These are phyloP conservation scores for Crithidia brevicula DNA, from an alignment of 208 protist genomes.

Conservation along the genomic window DNA sequence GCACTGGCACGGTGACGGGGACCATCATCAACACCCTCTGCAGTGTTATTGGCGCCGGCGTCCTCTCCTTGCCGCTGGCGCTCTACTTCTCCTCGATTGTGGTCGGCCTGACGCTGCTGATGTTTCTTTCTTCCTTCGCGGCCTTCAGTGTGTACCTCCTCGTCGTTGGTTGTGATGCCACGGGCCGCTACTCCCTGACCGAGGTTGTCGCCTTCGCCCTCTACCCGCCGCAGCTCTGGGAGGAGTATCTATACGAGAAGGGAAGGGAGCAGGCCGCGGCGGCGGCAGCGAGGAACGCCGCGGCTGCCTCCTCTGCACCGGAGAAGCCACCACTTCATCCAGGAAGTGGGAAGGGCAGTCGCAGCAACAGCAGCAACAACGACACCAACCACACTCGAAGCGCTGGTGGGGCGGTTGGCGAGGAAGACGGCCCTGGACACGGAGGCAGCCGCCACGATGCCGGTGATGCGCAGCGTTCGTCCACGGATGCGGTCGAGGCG, in stretches of 20 bases:
- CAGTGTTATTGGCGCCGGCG: constrained; percentile 78
- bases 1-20: constrained; percentile 50
- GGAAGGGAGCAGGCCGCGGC: background rate
- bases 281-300: background rate
- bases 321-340: too few relatives aligned
- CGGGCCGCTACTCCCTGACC: constrained; percentile 60
- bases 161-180: constrained; percentile 53
- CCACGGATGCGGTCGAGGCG: background rate
- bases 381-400: too few relatives aligned
- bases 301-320: too few relatives aligned
- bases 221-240: constrained; percentile 57
- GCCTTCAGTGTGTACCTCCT: constrained; percentile 63
- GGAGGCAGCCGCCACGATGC: too few relatives aligned
- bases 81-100: constrained; percentile 66
- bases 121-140: constrained; percentile 37
- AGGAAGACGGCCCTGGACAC: too few relatives aligned
- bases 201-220: constrained; percentile 62
- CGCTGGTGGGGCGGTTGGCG: too few relatives aligned
- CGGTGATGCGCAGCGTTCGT: too few relatives aligned
- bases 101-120: constrained; percentile 43
- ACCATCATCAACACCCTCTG: constrained; percentile 72
- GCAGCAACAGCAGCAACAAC: background rate
- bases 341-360: too few relatives aligned
- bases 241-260: constrained; percentile 41
- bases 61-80: constrained; percentile 70